Evolutionary conservation across 2,329 filamentous ascomycete species (phyloP), one percentile per base, ranked within the genome.

Genomic region (Drechmeria coniospora): DNA sequence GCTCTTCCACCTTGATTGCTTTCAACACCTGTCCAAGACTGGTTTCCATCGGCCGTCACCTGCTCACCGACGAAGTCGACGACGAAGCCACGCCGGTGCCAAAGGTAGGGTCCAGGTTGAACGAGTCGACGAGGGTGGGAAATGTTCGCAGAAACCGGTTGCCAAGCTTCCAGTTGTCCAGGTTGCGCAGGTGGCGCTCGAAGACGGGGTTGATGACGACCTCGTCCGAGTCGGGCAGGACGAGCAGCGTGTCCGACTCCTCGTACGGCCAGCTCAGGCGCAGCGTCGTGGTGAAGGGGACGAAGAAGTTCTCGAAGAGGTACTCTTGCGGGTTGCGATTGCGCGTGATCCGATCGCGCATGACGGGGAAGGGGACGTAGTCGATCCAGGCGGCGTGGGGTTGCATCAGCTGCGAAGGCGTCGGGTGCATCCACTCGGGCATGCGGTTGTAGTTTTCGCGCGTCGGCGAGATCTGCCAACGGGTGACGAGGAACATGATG

Each of bases 231-330:
- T 61, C 63, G 0, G 65, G 60, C 15, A 65, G 59, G 29, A 65
- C 59, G 15, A 81, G 54, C 15, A 93, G 57, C 20, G 74, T 71
- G 39, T 84, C 76, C 0, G 68, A 71, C 1, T 73, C 65, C 31
- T 81, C 75, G 44, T 92, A 87, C 0, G 79, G 79, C 84, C 84
- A 94, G 39, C 86, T 90, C 11, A 93, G 51, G 15, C 66, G 73
- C 15, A 93, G 45, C 0, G 76, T 84, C 1, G 65, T 70, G 1
- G 80, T 90, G 49, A 75, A 92, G 0, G 80, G 79, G 12, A 87
- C 68, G 48, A 87, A 90, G 59, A 86, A 92, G 39, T 79, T 69
- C 32, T 86, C 77, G 42, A 92, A 87, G 0, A 68, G 59, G 31
- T 74, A 75, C 23, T 65, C 56, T 4, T 43, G 36, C 0, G 55